phyloP scores from a whole-genome alignment of 257 asterid species.

The Solanum raphanifolium region DNA sequence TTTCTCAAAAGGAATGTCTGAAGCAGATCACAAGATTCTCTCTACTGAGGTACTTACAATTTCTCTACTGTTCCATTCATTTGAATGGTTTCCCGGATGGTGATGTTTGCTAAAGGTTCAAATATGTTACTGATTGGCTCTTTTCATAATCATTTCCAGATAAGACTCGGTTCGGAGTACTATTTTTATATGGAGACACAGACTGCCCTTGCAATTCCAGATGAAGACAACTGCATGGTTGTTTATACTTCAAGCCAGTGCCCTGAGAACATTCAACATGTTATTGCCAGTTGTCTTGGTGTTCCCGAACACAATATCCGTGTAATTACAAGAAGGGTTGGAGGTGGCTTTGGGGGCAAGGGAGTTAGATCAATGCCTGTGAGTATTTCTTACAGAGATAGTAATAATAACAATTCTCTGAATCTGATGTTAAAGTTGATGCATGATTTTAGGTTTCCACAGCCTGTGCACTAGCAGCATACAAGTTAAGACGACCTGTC shows the following conservation, averaged over 20 bases:
- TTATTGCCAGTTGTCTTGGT: slow-evolving; percentile 63
- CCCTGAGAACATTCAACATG: slow-evolving; percentile 44
- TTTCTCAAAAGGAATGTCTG: slow-evolving; percentile 63
- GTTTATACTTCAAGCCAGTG: slow-evolving; percentile 56
- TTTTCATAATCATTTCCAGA: slow-evolving; percentile 24
- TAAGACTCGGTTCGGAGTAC: slow-evolving; percentile 56
- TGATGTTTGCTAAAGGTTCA: background rate
- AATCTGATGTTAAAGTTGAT: background rate
- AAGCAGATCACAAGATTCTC: slow-evolving; percentile 58
- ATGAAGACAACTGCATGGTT: slow-evolving; percentile 74
- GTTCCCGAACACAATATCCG: slow-evolving; percentile 53
- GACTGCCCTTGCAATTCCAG: slow-evolving; percentile 67
- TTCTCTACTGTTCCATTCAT: background rate
- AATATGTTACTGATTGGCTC: background rate
- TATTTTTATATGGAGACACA: slow-evolving; percentile 69
- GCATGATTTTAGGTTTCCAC: background rate
- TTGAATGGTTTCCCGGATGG: background rate
- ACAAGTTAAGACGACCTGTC: background rate
- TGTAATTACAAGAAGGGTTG: background rate
- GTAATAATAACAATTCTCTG: background rate
- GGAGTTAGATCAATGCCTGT: background rate
- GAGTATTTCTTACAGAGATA: background rate
- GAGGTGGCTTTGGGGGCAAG: background rate
- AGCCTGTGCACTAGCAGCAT: background rate
- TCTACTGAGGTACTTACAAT: slow-evolving; percentile 39